Conservation (phyloP, 768 basidiomycete species). For the Boletus rubescentipes region DNA sequence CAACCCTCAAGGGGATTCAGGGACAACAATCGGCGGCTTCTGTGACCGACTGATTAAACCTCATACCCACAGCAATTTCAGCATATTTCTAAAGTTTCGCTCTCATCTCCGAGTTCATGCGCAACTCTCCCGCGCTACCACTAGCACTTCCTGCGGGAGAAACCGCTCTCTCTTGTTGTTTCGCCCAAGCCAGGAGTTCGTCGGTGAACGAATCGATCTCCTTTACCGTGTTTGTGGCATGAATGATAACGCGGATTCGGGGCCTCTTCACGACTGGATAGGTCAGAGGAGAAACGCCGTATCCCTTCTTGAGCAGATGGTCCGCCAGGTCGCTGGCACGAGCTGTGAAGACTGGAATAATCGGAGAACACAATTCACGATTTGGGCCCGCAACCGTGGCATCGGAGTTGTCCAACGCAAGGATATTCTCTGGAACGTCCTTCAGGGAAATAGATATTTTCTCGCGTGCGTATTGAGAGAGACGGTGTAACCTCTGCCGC, state of each 20-base stretch:
- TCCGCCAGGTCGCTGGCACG: not conserved
- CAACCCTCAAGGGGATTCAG: no score
- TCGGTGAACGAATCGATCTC: not conserved
- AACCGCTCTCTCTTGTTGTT: no score
- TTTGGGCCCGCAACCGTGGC: no score
- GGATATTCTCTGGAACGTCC: no score
- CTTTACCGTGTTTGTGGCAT: conserved; percentile 16
- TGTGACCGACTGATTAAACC: no score
- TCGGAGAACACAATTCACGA: conserved; percentile 14
- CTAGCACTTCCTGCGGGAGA: not conserved
- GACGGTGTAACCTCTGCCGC: no score
- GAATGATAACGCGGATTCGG: conserved; percentile 14
- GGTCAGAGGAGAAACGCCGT: conserved; percentile 7
- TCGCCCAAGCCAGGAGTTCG: no score
- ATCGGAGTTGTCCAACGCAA: no score
- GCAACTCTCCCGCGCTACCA: not conserved
- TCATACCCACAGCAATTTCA: no score
- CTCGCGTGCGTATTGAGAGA: no score
- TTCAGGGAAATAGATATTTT: no score
- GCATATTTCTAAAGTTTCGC: not conserved
- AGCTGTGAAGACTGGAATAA: conserved; percentile 20
- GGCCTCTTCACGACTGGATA: conserved; percentile 10
- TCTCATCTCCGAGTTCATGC: not conserved
- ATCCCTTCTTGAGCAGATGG: conserved; percentile 10
- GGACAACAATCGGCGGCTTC: no score